Base-by-base conservation (phyloP, 257 asterid genomes). In the Parsonsia alboflavescens region DNA sequence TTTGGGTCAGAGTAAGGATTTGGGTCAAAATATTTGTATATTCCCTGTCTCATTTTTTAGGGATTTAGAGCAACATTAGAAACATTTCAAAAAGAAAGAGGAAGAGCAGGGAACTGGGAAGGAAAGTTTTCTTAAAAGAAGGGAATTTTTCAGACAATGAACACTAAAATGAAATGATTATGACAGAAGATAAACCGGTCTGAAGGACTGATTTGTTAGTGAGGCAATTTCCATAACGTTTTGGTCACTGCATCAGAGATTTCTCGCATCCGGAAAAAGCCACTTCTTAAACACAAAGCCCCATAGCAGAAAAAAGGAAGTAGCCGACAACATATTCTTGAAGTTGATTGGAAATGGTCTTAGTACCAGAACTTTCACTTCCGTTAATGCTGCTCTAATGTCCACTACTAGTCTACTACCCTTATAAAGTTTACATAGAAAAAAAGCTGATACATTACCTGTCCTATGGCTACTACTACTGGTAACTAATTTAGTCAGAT, bases 401-500 rank as follows among this genome's bases (percentile, higher is more conserved):
- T 33, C 48, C 46, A 33, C 69, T 63, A 63, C n/a, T n/a, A n/a
- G n/a, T n/a, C n/a, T n/a, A n/a, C 22, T 28, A 28, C 19, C 45
- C 10, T 63, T 63, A 63, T 3, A 61, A 61, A 63, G 69, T 33
- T 36, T 63, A 63, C 69, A 63, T 11, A 61, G 63, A 48, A 21
- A 30, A 42, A 7, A 10, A 17, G 16, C 10, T 61, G 33, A 19
- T 33, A 52, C 50, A 71, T 71, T 61, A 52, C 17, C 13, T 52
- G 33, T 30, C n/a, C 56, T 61, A 22, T 19, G 45, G 48, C 69
- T 73, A 73, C 33, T 53, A 12, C 24, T 4, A 45, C 36, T 73
- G 28, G 46, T 26, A 42, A 28, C 70, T 63, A 61, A 45, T 62
- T 33, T 39, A 16, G 42, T 75, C 69, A 44, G 41, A 59, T 75